Conservation (phyloP, 352 stramenopile species). For the Globisporangium cylindrosporum region DNA sequence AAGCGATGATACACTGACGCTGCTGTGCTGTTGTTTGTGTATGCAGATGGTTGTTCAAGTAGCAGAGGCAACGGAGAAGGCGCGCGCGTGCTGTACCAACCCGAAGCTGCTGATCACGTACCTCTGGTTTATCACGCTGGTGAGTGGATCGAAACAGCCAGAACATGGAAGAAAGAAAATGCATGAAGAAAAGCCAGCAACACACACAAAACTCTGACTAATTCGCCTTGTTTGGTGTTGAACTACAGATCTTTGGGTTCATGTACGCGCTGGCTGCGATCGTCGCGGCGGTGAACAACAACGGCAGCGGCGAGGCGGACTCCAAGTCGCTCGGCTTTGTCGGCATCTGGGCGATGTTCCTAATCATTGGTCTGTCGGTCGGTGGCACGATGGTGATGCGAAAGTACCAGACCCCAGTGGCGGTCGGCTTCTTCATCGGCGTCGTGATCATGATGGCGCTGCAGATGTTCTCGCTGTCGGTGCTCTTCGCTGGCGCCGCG, state of each 20-base stretch:
- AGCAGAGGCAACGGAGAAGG: conserved; percentile 53
- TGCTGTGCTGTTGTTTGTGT: neutral
- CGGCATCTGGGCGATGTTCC: conserved; percentile 80
- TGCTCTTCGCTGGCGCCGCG: conserved; percentile 71
- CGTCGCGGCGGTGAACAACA: conserved; percentile 80
- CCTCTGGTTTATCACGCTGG: conserved; percentile 78
- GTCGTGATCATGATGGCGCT: conserved; percentile 90
- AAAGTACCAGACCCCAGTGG: conserved; percentile 84
- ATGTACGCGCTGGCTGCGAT: conserved; percentile 86
- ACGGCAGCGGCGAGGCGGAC: conserved; percentile 53
- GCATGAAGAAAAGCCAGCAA: conserved; percentile 23
- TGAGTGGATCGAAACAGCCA: conserved; percentile 24
- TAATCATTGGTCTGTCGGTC: conserved; percentile 76
- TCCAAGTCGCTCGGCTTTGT: conserved; percentile 83
- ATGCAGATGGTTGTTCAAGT: conserved; percentile 56
- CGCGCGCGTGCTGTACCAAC: conserved; percentile 71
- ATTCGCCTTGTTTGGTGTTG: neutral
- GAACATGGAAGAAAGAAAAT: conserved; percentile 71
- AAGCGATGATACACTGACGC: neutral
- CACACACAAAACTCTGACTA: conserved; percentile 36
- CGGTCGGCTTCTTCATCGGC: conserved; percentile 88
- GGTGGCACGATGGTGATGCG: conserved; percentile 88
- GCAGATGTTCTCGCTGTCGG: conserved; percentile 82
- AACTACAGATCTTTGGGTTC: conserved; percentile 64
- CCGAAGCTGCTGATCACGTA: conserved; percentile 85